Base-by-base conservation (phyloP, 1,139 yeast species). In the Kluyveromyces marxianus region DNA sequence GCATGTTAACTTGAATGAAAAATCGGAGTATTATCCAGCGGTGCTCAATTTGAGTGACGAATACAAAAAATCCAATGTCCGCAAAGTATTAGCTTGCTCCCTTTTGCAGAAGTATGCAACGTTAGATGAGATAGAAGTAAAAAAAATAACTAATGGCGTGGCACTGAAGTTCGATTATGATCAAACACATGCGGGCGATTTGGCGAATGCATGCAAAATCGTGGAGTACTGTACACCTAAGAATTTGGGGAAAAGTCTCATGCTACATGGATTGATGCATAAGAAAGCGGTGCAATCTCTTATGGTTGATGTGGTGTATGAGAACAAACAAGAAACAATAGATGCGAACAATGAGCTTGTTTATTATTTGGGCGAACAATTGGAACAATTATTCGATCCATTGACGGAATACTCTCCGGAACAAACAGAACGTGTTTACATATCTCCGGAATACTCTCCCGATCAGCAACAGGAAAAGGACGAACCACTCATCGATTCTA, bases 391-490 rank as follows among this genome's bases (percentile, higher is more conserved):
- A 36, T 90, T 90, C 65, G 95, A 90, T 58, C 96, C 97, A 0
- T 67, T 89, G 44, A 74, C 87, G 6, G 97, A 90, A 62, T 90
- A 90, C 62, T 85, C 95, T 0, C 97, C 97, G 0, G 96, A 90
- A 62, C 79, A 81, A 34, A 77, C 95, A 43, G 89, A 84, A 51
- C 72, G 76, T 45, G 70, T 76, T 1, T 90, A 90, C 58, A 70
- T 54, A 44, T 59, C 69, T 7, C 71, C 71, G n/a, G 64, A 54
- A 24, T 45, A 47, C 24, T 54, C 48, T 6, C 32, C 27, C 6
- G 41, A 35, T 24, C 21, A 25, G 3, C 29, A 25, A 8, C 35
- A 28, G 25, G 57, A 45, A n/a, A 47, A 55, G 5, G 71, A 68
- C 40, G 69, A 65, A 32, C 58, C 63, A 3, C 51, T 69, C 10